phyloP scores from a whole-genome alignment of 441 rosid genomes.

The Euphorbia schlechtendalii region DNA sequence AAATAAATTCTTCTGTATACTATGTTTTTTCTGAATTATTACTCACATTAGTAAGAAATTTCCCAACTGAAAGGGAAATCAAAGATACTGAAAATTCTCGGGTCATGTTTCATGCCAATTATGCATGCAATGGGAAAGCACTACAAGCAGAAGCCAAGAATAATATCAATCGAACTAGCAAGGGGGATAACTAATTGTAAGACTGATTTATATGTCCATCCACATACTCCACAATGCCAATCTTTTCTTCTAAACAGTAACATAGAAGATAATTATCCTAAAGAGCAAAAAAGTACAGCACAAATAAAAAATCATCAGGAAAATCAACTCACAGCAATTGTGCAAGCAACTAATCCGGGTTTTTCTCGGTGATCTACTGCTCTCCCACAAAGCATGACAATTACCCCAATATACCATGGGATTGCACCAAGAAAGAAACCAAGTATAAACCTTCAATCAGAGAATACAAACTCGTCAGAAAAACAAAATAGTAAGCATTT shows the following conservation, averaged over 20 bases:
- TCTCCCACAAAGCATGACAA: conserved; percentile 53
- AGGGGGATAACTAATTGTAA: too few relatives aligned
- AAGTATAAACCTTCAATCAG: conserved; percentile 63
- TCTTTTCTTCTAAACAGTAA: background rate
- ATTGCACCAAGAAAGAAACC: conserved; percentile 78
- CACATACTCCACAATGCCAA: too few relatives aligned
- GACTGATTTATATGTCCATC: too few relatives aligned
- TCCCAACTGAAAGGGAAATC: too few relatives aligned
- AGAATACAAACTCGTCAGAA: background rate
- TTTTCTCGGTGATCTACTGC: conserved; percentile 69
- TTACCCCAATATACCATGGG: conserved; percentile 87
- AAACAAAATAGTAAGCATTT: background rate
- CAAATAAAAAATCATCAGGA: background rate
- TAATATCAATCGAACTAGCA: too few relatives aligned
- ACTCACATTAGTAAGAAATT: too few relatives aligned
- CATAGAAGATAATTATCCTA: background rate
- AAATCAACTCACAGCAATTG: conserved; percentile 64
- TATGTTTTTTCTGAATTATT: too few relatives aligned
- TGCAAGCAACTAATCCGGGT: conserved; percentile 77
- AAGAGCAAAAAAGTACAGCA: background rate
- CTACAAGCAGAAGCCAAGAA: too few relatives aligned
- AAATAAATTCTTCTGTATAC: too few relatives aligned
- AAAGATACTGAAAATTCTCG: too few relatives aligned
- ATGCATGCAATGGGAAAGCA: too few relatives aligned
- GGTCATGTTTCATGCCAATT: too few relatives aligned